Percentiles rank a stretch among this genome's conserved stretches.
phyloP scores from a whole-genome alignment of 2,329 filamentous ascomycete genomes.

The Colletotrichum tanaceti region DNA sequence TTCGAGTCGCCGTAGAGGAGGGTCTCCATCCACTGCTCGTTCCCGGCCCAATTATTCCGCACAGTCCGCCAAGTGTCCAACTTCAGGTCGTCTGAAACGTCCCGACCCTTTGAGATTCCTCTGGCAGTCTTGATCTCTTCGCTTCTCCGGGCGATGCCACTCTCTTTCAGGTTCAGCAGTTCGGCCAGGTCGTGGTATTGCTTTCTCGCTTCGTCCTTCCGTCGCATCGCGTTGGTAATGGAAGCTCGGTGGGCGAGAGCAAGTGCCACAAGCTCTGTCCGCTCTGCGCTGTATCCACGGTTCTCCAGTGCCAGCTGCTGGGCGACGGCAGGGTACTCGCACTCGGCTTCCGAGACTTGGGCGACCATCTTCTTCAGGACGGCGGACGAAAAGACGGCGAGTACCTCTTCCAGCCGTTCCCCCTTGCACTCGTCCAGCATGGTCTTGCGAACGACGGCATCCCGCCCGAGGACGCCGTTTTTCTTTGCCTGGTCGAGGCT shows the following conservation, averaged over 20 bases:
- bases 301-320: conserved; percentile 69
- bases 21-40: conserved; percentile 77
- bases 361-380: conserved; percentile 78
- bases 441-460: conserved; percentile 86
- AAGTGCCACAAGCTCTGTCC: conserved; percentile 70
- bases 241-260: conserved; percentile 79
- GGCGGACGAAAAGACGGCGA: conserved; percentile 84
- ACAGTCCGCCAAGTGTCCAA: conserved; percentile 69
- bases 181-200: conserved; percentile 73
- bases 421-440: conserved; percentile 98
- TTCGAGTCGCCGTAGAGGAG: conserved; percentile 75
- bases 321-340: conserved; percentile 60
- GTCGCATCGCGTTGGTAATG: conserved; percentile 67
- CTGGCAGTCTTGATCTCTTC: conserved; percentile 55
- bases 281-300: conserved; percentile 66
- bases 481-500: conserved; percentile 89
- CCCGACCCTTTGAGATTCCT: conserved; percentile 43
- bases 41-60: conserved; percentile 82
- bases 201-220: conserved; percentile 68
- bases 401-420: conserved; percentile 86
- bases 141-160: conserved; percentile 65
- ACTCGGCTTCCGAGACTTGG: conserved; percentile 52
- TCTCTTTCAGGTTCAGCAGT: conserved; percentile 72
- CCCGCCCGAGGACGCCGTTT: conserved; percentile 82
- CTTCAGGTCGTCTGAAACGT: conserved; percentile 56